phyloP scores from a whole-genome alignment of 805 yeast genomes.

The Clavispora phyllophila region DNA sequence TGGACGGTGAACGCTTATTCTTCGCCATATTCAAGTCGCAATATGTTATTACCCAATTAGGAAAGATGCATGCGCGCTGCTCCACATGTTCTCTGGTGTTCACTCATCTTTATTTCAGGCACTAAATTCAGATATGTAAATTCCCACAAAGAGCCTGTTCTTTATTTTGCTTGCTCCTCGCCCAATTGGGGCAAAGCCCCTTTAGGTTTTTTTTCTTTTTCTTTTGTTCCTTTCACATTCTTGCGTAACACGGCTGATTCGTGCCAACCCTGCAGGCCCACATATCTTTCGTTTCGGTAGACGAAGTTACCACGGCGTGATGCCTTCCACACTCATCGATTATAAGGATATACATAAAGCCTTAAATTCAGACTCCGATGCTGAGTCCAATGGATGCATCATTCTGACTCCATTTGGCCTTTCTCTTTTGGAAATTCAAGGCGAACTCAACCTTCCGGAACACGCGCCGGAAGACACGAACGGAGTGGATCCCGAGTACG shows the following conservation, averaged over 20 bases:
- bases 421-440: constrained; percentile 65
- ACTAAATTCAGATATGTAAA: neutral
- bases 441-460: constrained; percentile 51
- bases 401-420: constrained; percentile 55
- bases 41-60: neutral
- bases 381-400: constrained; percentile 6
- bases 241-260: no score
- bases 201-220: no score
- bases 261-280: neutral
- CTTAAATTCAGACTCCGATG: neutral
- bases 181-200: no score
- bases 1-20: no score
- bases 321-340: constrained; percentile 13
- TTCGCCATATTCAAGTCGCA: no score
- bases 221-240: no score
- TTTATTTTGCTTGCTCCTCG: no score
- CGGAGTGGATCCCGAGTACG: constrained; percentile 25
- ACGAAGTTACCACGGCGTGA: neutral
- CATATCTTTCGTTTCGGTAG: neutral
- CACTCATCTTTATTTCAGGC: neutral
- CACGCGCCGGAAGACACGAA: constrained; percentile 32
- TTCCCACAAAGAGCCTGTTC: neutral
- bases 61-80: neutral
- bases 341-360: constrained; percentile 11
- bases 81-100: neutral